Base-by-base conservation (phyloP, 2,329 filamentous ascomycete genomes). In the Fusarium cicatricum region DNA sequence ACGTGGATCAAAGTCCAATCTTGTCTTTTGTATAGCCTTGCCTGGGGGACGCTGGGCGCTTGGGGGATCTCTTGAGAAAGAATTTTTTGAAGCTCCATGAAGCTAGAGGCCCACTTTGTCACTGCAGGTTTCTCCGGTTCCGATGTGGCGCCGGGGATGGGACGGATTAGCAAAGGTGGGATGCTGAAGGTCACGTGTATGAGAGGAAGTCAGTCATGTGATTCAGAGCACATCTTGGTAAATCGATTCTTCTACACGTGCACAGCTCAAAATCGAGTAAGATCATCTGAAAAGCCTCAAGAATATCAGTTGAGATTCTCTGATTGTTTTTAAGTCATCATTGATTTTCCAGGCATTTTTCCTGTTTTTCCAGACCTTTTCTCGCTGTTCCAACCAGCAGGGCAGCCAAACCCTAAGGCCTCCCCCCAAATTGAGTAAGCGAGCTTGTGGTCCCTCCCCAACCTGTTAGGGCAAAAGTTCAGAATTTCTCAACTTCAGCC, bases 401-500 rank as follows among this genome's bases (percentile, higher is more conserved):
- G 76, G 76, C 72, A 76, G 71, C 36, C 60, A 69, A 77, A 68
- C 76, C 76, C 76, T 78, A 78, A 77, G 48, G 42, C 63, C 47
- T 66, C 68, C 54, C 70, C 58, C 70, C 69, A 63, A 69, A 74
- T 70, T 57, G 57, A 71, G 78, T 79, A 80, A 80, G 78, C 77
- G 77, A 80, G 72, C 69, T 74, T 78, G 74, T 70, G 66, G 70
- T 68, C 62, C 68, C 64, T 68, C 67, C 67, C 66, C 49, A 47
- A 67, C 58, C 63, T 70, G 72, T 76, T 76, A 71, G 73, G 71
- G 71, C 71, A 76, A 75, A 76, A 77, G 73, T 79, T 80, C 77
- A 72, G 75, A 78, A 78, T 76, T 77, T 77, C 73, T 75, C 74
- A 74, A 74, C 71, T 72, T 70, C 77, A 80, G 75, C 74, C 75